Evolutionary conservation across 495 filamentous ascomycete species (phyloP).

Genomic region (Lasiosphaeria hispida): DNA sequence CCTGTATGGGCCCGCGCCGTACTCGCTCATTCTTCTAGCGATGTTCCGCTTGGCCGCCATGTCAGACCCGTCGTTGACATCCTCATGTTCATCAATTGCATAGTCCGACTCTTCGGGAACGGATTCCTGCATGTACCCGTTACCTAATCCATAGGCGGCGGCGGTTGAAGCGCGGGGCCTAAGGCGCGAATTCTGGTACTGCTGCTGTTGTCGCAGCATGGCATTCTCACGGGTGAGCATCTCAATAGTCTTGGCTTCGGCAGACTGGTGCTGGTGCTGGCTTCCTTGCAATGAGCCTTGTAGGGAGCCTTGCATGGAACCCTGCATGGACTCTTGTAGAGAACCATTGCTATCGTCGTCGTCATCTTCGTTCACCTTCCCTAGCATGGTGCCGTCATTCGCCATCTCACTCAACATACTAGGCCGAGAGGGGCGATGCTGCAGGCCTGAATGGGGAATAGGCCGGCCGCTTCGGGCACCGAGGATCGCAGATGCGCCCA

Average conservation of each 20-base stretch:
- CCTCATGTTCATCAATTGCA: slow-evolving; percentile 68
- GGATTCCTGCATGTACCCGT: slow-evolving; percentile 60
- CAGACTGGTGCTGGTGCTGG: slow-evolving; percentile 51
- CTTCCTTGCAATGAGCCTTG: slow-evolving; percentile 5
- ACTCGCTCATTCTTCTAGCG: slow-evolving; percentile 60
- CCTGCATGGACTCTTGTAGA: slow-evolving; percentile 29
- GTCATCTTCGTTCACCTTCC: slow-evolving; percentile 77
- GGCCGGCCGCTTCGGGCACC: slow-evolving; percentile 52
- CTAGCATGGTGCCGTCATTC: slow-evolving; percentile 65
- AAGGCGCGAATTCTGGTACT: slow-evolving; percentile 58
- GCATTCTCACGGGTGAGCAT: slow-evolving; percentile 72
- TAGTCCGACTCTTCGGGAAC: slow-evolving; percentile 70
- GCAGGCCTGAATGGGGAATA: slow-evolving; percentile 59
- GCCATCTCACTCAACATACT: slow-evolving; percentile 81
- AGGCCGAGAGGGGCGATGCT: slow-evolving; percentile 80
- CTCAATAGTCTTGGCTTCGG: slow-evolving; percentile 67
- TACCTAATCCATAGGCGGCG: slow-evolving; percentile 51
- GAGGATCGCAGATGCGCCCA: slow-evolving; percentile 41
- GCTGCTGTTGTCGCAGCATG: slow-evolving; percentile 61
- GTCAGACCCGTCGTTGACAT: slow-evolving; percentile 57
- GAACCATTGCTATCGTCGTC: slow-evolving; percentile 67
- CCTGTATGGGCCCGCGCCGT: slow-evolving; percentile 55
- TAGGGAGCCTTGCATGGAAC: neutral
- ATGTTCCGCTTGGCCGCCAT: slow-evolving; percentile 52
- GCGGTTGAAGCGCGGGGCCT: slow-evolving; percentile 62